Percentiles rank a stretch among this genome's conserved stretches.
Evolutionary conservation across 805 yeast species (phyloP).

Genomic region (Candida arabinofermentans): DNA sequence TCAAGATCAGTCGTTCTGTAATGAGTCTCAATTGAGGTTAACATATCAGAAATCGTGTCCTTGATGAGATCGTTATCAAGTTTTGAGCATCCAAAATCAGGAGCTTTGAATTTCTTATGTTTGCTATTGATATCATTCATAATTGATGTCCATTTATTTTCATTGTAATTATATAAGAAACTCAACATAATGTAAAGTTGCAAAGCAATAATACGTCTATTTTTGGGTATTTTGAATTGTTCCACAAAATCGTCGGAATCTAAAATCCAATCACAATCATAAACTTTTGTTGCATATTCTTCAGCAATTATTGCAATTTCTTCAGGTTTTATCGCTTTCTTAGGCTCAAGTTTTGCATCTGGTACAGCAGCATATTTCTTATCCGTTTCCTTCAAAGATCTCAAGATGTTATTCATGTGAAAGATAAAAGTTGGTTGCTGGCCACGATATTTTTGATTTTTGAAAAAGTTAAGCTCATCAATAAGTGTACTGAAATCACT

Average conservation of each 20-base stretch:
- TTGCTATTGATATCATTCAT: conserved; percentile 15
- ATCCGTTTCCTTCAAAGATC: conserved; percentile 13
- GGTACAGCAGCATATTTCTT: background rate
- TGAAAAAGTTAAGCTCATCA: conserved; percentile 14
- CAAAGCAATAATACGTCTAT: conserved; percentile 14
- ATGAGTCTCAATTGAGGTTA: conserved; percentile 22
- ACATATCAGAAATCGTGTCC: conserved; percentile 11
- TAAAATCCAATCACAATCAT: conserved; percentile 29
- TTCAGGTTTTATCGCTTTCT: conserved; percentile 2
- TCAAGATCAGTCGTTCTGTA: conserved; percentile 10
- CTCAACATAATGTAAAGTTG: conserved; percentile 25
- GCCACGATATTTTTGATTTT: conserved; percentile 5
- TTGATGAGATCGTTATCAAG: conserved; percentile 11
- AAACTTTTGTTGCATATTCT: conserved; percentile 11
- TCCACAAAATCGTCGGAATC: conserved; percentile 19
- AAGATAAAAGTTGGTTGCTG: background rate
- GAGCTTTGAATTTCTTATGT: conserved; percentile 21
- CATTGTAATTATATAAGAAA: conserved; percentile 16
- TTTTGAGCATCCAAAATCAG: conserved; percentile 15
- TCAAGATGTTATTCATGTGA: conserved; percentile 1
- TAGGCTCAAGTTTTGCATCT: background rate
- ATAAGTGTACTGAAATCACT: conserved; percentile 13
- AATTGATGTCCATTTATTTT: conserved; percentile 18
- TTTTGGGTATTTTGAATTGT: conserved; percentile 16
- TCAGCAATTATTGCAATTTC: conserved; percentile 8